Conservation (phyloP, 495 filamentous ascomycete species). For the Podospora fimiseda region DNA sequence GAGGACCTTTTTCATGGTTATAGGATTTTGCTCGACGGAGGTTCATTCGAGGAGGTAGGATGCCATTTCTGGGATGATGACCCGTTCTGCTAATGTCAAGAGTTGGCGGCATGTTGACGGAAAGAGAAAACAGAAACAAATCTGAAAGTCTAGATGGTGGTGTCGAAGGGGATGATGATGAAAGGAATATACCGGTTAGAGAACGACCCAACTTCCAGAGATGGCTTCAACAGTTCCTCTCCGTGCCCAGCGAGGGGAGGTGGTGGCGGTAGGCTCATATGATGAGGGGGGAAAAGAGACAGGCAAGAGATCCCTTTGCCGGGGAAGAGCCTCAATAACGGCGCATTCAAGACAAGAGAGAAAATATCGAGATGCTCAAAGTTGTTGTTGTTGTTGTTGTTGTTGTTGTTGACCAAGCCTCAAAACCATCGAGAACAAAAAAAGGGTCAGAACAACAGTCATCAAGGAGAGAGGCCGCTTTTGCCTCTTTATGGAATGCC, state of each 20-base stretch:
- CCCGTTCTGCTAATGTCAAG: conserved; percentile 42
- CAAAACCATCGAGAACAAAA: no score
- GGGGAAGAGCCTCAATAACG: neutral
- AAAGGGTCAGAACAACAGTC: neutral
- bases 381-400: no score
- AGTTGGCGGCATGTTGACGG: conserved; percentile 39
- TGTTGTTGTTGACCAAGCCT: no score
- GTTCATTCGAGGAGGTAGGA: conserved; percentile 45
- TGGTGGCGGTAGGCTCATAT: conserved; percentile 1
- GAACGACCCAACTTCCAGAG: conserved; percentile 1
- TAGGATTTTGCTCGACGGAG: conserved; percentile 44
- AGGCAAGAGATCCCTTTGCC: neutral
- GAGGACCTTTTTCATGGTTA: conserved; percentile 41
- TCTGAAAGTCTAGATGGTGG: neutral
- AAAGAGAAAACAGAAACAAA: conserved; percentile 1
- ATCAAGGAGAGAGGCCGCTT: neutral
- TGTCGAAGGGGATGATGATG: neutral
- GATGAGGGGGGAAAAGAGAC: neutral
- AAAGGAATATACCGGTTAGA: conserved; percentile 1
- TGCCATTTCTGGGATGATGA: conserved; percentile 46
- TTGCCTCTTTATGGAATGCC: neutral
- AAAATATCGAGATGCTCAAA: neutral
- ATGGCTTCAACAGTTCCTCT: neutral
- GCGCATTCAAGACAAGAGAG: neutral
- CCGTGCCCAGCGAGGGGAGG: neutral